A percentile compares a stretch with the other conserved stretches of the same genome.
phyloP scores from a whole-genome alignment of 441 rosid species.

The Croton laevigatus region DNA sequence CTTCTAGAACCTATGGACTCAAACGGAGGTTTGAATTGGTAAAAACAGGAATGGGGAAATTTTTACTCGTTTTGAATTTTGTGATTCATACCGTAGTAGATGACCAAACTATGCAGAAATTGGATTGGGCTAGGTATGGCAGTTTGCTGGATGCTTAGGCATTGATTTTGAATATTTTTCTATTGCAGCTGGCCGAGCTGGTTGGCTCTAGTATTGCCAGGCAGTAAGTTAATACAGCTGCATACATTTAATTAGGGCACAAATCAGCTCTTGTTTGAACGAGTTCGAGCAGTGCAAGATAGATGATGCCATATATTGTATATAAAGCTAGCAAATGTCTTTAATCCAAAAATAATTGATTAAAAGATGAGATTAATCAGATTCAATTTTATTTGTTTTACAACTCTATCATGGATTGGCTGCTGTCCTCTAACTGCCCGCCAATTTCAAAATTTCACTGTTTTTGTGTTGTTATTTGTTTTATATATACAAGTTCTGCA shows the following conservation, averaged over 20 bases:
- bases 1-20: background rate
- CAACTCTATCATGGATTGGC: no score
- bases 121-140: background rate
- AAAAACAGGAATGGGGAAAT: background rate
- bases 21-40: background rate
- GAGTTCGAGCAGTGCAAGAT: conserved; percentile 58
- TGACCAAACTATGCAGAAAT: background rate
- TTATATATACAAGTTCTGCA: background rate
- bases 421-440: background rate
- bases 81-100: background rate
- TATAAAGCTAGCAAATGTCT: no score
- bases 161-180: background rate
- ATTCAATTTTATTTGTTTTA: background rate
- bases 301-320: conserved; percentile 45
- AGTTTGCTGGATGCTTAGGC: background rate
- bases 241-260: conserved; percentile 47
- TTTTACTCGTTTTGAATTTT: background rate
- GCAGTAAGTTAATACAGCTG: conserved; percentile 79
- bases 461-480: background rate
- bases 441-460: background rate
- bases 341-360: background rate
- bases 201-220: conserved; percentile 66
- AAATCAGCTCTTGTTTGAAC: conserved; percentile 73
- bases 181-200: conserved; percentile 94
- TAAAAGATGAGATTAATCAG: background rate